Evolutionary conservation across 345 rosid species (phyloP), one percentile per base, ranked within the genome.

Genomic region (Brassica carinata): DNA sequence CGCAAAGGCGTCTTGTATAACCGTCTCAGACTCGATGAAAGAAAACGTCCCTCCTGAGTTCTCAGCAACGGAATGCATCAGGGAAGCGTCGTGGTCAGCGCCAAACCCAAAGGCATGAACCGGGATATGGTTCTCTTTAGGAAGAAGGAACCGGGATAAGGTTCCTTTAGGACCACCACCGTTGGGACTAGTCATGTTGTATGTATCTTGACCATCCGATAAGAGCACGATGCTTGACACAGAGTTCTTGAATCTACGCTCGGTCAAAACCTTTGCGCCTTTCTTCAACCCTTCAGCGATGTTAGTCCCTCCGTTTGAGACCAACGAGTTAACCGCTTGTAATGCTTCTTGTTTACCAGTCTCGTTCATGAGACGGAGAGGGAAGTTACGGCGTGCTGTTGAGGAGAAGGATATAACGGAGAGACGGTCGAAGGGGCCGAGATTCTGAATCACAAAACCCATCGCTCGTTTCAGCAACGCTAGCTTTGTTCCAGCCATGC

Each of bases 391-490:
- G 1, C 92, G 91, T 10, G 97, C 97, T 14, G 91, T 86, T 55
- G 97, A 94, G 64, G 98, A 94, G 89, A 96, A 96, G 9, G 97
- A 94, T 45, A 94, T 85, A 58, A 96, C 97, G 8, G 97, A 94
- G 34, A 96, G 99, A 68, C 99, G 87, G 78, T 96, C 99, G 40
- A 87, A 86, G 5, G 97, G 88, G 58, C 97, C 93, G 38, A 96
- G 99, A 82, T 91, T 94, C 85, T 96, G 98, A 77, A 96, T 92
- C 76, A 96, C 97, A 73, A 96, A 96, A 8, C 98, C 99, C 99
- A 96, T 94, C 3, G 99, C 99, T 83, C 95, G 87, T 87, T 96
- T 96, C 79, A 96, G 84, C 89, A 96, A 82, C 6, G 98, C 98
- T 53, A 96, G 85, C 80, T 94, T 96, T 65, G 96, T 91, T 31